Evolutionary conservation across 129 eudicot species (phyloP), one percentile per base, ranked within the genome.

Genomic region (Chrysanthemum lavandulifolium): DNA sequence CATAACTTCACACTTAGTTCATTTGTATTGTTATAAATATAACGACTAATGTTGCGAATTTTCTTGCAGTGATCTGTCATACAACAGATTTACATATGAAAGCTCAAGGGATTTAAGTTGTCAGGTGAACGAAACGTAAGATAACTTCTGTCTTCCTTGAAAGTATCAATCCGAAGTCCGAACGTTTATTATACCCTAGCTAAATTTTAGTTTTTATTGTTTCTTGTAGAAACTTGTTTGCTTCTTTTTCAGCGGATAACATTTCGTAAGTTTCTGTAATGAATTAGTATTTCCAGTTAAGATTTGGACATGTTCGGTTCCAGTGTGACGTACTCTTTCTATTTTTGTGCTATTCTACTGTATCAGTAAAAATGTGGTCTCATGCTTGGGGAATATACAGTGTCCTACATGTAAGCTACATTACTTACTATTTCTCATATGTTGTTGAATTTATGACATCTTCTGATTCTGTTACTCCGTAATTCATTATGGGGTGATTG

Each of bases 41-140:
- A 61, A 21, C 9, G 15, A 61, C 6, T 40, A 2, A 12, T 61
- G 58, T 53, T 53, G 58, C 13, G 40, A 27, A 10, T 61, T n/a
- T 51, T 13, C 53, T 61, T 69, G 76, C 66, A 77, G 81, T 69
- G 81, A 86, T 80, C 56, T 86, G 50, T 86, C 90, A 12, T 79
- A 82, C 71, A 86, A 86, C 83, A 82, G 76, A 21, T 69, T 86
- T 23, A 74, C 80, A 13, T 36, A 58, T 55, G 60, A 23, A 33
- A 69, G 75, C 65, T 61, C 79, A n/a, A 48, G 49, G 18, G 12
- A 36, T 43, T 19, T 19, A 19, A 65, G 25, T 23, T 86, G 90
- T 81, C 87, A 66, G 25, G n/a, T n/a, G n/a, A n/a, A 56, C 63
- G n/a, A 31, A 5, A 81, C 68, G 90, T 86, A 86, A 76, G 83